A percentile compares a stretch with the other conserved stretches of the same genome.
These are phyloP conservation scores for Calonectria pseudoreteaudii DNA, from an alignment of 2,329 filamentous ascomycete species.

Conservation along the genomic window DNA sequence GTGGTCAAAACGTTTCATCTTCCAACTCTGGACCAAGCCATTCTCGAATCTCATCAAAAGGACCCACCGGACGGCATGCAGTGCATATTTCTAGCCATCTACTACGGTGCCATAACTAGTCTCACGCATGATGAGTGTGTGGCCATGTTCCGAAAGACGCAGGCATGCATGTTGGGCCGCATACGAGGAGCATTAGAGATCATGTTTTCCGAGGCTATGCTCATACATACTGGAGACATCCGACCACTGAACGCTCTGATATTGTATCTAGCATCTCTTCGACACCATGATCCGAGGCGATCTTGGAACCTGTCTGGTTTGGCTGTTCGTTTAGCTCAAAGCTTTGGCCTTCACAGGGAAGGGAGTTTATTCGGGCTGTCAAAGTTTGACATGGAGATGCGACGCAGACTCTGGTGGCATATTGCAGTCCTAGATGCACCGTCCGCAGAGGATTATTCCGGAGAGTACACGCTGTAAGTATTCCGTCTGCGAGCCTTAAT, in stretches of 20 bases:
- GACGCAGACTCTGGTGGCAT: constrained; percentile 19
- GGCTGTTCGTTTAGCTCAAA: constrained; percentile 16
- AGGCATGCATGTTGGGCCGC: background rate
- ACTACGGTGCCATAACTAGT: constrained; percentile 17
- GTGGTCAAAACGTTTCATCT: constrained; percentile 14
- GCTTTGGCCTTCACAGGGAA: constrained; percentile 20
- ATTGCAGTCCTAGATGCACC: constrained; percentile 17
- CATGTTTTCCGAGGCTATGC: constrained; percentile 7
- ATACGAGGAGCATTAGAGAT: constrained; percentile 10
- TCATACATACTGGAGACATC: constrained; percentile 20
- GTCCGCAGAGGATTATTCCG: constrained; percentile 17
- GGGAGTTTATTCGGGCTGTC: constrained; percentile 18
- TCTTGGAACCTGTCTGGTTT: constrained; percentile 20
- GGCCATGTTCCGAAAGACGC: background rate
- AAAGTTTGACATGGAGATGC: constrained; percentile 16
- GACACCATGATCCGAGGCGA: constrained; percentile 10
- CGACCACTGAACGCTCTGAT: constrained; percentile 11
- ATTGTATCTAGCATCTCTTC: constrained; percentile 12
- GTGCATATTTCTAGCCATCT: constrained; percentile 12
- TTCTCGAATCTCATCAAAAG: background rate
- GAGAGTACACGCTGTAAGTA: constrained; percentile 16
- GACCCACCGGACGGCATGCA: constrained; percentile 2
- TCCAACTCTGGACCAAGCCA: constrained; percentile 11
- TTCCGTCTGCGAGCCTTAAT: background rate
- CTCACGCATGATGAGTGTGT: constrained; percentile 10